Base-by-base conservation (phyloP, 2,329 filamentous ascomycete species). In the Fusarium hainanense region DNA sequence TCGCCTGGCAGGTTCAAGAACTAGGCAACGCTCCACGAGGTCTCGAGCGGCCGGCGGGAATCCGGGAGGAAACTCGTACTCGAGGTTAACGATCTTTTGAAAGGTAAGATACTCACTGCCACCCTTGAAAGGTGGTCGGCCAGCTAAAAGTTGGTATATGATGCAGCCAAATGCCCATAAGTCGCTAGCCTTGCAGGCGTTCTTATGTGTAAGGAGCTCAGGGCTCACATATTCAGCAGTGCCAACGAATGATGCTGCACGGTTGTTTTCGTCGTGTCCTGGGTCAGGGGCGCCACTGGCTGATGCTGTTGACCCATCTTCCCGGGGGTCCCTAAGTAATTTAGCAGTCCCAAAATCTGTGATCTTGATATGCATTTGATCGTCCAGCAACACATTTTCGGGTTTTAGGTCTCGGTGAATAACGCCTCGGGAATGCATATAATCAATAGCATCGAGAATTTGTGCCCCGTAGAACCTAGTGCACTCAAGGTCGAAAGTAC, bases 261-360 rank as follows among this genome's bases (percentile, higher is more conserved):
- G 88, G 70, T 90, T 89, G 54, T 91, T 89, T 46, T 93, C 90
- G 28, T 82, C 82, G 10, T 74, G 76, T 27, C 79, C 76, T 64
- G 76, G 71, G 18, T 81, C 78, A 9, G 77, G 74, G 58, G 76
- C 79, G 54, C 80, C 83, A 57, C 77, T 79, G 52, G 78, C 70
- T 0, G 80, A 78, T 7, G 80, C 73, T 16, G 78, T 70, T 2
- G 79, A 78, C 5, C 80, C 72, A 21, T 82, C 80, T 25, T 76
- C 76, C 25, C 79, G 77, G 25, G 79, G 79, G 56, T 82, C 80
- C 55, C 71, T 74, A 47, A 99, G 84, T 67, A 99, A 89, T 79
- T 98, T 98, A n/a, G 96, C 96, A 0, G 96, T 99, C 43, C 96
- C 96, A 77, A 99, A 99, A 80, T 99, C 96, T 10, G 96, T 99